Evolutionary conservation across 2,329 filamentous ascomycete species (phyloP).

Genomic region (Thielaviopsis musarum): DNA sequence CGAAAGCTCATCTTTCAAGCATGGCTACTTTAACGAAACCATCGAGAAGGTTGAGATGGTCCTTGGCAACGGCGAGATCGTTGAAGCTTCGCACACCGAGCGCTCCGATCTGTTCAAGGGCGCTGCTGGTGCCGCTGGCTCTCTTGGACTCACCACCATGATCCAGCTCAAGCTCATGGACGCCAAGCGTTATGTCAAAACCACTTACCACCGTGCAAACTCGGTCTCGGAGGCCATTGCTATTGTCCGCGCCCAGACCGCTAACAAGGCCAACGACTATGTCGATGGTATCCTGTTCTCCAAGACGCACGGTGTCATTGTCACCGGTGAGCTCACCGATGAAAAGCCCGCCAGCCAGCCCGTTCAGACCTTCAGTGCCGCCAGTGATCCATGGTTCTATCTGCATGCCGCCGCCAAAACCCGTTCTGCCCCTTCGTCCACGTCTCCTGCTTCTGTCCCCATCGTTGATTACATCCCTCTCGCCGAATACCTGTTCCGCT

Average conservation of each 20-base stretch:
- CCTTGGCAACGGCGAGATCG: conserved; percentile 46
- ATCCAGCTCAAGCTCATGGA: conserved; percentile 46
- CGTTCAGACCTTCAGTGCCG: conserved; percentile 38
- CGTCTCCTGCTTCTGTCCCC: conserved; percentile 13
- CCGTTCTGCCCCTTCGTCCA: conserved; percentile 14
- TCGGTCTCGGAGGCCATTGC: conserved; percentile 31
- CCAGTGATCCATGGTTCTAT: conserved; percentile 61
- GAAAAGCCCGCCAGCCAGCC: conserved; percentile 23
- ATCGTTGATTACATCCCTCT: conserved; percentile 44
- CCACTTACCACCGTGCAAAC: conserved; percentile 40
- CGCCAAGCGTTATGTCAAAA: conserved; percentile 42
- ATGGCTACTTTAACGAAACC: conserved; percentile 55
- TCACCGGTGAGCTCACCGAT: conserved; percentile 46
- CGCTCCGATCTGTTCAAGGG: conserved; percentile 44
- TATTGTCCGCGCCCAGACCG: conserved; percentile 31
- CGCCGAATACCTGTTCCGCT: conserved; percentile 59
- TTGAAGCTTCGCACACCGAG: conserved; percentile 29
- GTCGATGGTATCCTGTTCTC: conserved; percentile 57
- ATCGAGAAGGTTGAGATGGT: conserved; percentile 51
- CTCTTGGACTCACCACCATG: conserved; percentile 49
- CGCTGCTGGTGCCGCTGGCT: conserved; percentile 50
- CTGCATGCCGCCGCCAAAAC: conserved; percentile 43
- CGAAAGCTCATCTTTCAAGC: conserved; percentile 51
- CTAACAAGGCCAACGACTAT: conserved; percentile 39
- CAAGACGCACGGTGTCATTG: conserved; percentile 44